A percentile compares a stretch with the other conserved stretches of the same genome.
Evolutionary conservation across 2,329 filamentous ascomycete species (phyloP).

Genomic region (Didymella glomerata): DNA sequence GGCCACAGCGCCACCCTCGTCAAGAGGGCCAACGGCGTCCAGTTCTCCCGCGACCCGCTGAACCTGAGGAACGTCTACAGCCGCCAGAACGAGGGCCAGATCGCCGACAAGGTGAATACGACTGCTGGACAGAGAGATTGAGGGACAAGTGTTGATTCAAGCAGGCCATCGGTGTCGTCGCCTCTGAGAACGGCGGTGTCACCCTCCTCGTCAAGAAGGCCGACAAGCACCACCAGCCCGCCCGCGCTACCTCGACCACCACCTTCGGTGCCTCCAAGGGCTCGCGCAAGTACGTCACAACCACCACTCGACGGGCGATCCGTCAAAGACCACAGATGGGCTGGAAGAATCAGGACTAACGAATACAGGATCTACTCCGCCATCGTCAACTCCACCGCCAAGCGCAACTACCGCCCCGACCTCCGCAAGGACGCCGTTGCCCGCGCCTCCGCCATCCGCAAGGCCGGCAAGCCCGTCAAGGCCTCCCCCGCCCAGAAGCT

Average conservation of each 20-base stretch:
- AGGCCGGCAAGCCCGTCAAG: slow-evolving; percentile 81
- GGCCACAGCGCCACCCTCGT: slow-evolving; percentile 89
- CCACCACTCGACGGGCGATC: neutral
- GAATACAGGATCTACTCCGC: slow-evolving; percentile 77
- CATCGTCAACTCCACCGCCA: slow-evolving; percentile 82
- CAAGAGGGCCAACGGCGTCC: slow-evolving; percentile 85
- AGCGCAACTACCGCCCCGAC: slow-evolving; percentile 77
- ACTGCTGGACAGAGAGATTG: neutral
- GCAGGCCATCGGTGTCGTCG: slow-evolving; percentile 82
- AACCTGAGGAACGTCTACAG: slow-evolving; percentile 93
- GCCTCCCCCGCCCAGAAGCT: slow-evolving; percentile 75
- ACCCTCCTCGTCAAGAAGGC: slow-evolving; percentile 86
- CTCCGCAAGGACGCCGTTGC: slow-evolving; percentile 72
- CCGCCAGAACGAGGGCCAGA: slow-evolving; percentile 93
- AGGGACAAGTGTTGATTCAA: neutral
- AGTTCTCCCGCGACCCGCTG: slow-evolving; percentile 92
- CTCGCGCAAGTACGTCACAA: slow-evolving; percentile 75
- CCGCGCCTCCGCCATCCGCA: slow-evolving; percentile 85
- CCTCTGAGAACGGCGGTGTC: slow-evolving; percentile 80
- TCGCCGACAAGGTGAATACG: slow-evolving; percentile 85
- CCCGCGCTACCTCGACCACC: slow-evolving; percentile 68
- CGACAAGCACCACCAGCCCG: slow-evolving; percentile 76
- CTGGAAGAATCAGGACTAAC: too few species aligned
- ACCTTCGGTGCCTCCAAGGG: slow-evolving; percentile 76
- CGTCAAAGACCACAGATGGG: too few species aligned